A percentile compares a stretch with the other conserved stretches of the same genome.
phyloP scores from a whole-genome alignment of 768 basidiomycete species.

The Dacryopinax primogenitus region DNA sequence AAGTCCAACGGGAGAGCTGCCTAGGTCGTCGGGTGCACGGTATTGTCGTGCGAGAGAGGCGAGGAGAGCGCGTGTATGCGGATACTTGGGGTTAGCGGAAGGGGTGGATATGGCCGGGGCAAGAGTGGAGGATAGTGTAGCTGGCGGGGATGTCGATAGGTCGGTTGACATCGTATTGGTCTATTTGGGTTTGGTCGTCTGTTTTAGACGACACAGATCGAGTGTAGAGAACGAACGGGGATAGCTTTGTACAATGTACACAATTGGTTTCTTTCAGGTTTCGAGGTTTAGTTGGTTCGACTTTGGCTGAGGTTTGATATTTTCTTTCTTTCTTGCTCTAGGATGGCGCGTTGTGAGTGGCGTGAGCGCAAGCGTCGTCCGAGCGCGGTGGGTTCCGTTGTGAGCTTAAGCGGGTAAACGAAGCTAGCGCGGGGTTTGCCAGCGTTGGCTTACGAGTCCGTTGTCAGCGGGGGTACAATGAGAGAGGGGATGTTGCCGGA shows the following conservation, averaged over 20 bases:
- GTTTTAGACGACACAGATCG: not conserved
- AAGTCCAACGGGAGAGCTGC: conserved; percentile 13
- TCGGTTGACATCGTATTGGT: not conserved
- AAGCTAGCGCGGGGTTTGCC: not conserved
- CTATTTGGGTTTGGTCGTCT: not conserved
- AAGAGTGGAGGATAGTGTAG: not conserved
- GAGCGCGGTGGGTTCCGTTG: not conserved
- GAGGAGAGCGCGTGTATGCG: conserved; percentile 74
- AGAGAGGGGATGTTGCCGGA: not conserved
- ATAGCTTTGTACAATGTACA: too few relatives aligned
- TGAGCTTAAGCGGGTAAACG: too few relatives aligned
- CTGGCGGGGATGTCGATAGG: not conserved
- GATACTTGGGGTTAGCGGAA: conserved; percentile 36
- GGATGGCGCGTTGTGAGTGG: not conserved
- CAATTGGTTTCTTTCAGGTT: too few relatives aligned
- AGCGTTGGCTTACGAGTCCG: not conserved
- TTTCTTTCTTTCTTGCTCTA: not conserved
- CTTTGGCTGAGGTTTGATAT: not conserved
- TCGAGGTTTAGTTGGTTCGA: not conserved
- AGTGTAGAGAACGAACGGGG: not conserved
- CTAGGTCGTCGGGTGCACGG: conserved; percentile 26
- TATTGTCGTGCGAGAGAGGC: conserved; percentile 58
- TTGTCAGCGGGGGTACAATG: too few relatives aligned
- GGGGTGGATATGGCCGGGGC: not conserved
- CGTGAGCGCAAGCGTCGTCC: not conserved